phyloP scores from a whole-genome alignment of 225 moss, liverwort and hornwort species.

The Polytrichum formosum region DNA sequence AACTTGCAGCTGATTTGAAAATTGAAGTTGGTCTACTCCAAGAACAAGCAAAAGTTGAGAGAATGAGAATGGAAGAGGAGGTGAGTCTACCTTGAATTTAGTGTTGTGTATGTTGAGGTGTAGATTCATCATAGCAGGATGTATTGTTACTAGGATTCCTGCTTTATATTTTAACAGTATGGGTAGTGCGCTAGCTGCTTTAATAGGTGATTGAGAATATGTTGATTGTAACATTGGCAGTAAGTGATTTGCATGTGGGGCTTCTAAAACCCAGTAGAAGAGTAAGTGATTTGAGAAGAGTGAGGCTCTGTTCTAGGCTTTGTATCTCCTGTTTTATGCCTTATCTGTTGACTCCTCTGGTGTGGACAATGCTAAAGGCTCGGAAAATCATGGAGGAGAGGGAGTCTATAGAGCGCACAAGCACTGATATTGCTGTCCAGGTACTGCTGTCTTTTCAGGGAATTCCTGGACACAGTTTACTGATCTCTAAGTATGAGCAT shows the following conservation, averaged over 20 bases:
- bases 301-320: not conserved
- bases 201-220: no score
- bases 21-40: conserved; percentile 11
- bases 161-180: no score
- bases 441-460: not conserved
- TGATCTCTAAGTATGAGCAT: no score
- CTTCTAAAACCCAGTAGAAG: conserved; percentile 1
- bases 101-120: not conserved
- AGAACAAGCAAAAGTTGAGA: conserved; percentile 26
- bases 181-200: no score
- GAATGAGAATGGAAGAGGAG: conserved; percentile 42
- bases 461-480: no score
- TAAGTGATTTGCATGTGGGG: no score
- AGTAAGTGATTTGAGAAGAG: conserved; percentile 24
- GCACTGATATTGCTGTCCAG: conserved; percentile 67
- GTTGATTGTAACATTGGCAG: no score
- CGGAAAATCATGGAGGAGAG: conserved; percentile 37
- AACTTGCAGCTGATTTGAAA: conserved; percentile 31
- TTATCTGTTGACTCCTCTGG: not conserved
- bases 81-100: conserved; percentile 11
- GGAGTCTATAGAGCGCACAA: conserved; percentile 45
- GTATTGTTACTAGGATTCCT: no score
- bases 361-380: conserved; percentile 21
- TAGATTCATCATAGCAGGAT: not conserved
- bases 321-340: not conserved